Conservation (phyloP, 2,329 filamentous ascomycete genomes). For the Rhynchosporium agropyri region DNA sequence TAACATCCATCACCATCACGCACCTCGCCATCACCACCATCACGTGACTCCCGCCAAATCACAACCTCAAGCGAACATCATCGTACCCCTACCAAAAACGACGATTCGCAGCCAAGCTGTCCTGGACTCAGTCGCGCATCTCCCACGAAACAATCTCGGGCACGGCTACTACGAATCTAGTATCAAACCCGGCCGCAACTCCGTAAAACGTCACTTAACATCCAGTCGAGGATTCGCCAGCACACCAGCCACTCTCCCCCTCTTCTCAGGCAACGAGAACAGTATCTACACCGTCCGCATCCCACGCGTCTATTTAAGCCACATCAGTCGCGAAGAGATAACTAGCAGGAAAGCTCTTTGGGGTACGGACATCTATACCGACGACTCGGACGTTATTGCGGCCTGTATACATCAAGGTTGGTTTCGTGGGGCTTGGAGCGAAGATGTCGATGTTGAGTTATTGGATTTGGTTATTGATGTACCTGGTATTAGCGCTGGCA, state of each 20-base stretch:
- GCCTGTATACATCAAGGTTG: constrained; percentile 93
- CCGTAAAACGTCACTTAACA: constrained; percentile 50
- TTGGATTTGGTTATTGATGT: constrained; percentile 57
- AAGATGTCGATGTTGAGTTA: constrained; percentile 72
- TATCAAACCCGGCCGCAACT: constrained; percentile 54
- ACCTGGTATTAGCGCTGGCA: constrained; percentile 22
- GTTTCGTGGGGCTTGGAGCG: constrained; percentile 85
- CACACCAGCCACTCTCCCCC: constrained; percentile 57
- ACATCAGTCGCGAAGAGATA: constrained; percentile 76
- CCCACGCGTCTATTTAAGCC: constrained; percentile 73
- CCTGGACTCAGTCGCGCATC: constrained; percentile 69
- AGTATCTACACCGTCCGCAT: constrained; percentile 90
- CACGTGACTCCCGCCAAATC: constrained; percentile 40
- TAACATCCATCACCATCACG: constrained; percentile 40
- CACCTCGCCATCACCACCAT: constrained; percentile 50
- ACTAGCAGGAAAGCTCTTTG: constrained; percentile 79
- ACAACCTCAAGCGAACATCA: constrained; percentile 42
- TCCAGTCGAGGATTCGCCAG: constrained; percentile 35
- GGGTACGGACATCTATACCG: constrained; percentile 93
- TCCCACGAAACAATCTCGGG: constrained; percentile 79
- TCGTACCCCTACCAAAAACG: constrained; percentile 64
- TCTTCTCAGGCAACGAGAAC: constrained; percentile 73
- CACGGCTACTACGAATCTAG: constrained; percentile 78
- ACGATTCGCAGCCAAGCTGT: constrained; percentile 71
- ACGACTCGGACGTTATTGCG: constrained; percentile 91